Evolutionary conservation across 202 grass and related monocot species (phyloP), one percentile per base, ranked within the genome.

Genomic region (Eragrostis tef): DNA sequence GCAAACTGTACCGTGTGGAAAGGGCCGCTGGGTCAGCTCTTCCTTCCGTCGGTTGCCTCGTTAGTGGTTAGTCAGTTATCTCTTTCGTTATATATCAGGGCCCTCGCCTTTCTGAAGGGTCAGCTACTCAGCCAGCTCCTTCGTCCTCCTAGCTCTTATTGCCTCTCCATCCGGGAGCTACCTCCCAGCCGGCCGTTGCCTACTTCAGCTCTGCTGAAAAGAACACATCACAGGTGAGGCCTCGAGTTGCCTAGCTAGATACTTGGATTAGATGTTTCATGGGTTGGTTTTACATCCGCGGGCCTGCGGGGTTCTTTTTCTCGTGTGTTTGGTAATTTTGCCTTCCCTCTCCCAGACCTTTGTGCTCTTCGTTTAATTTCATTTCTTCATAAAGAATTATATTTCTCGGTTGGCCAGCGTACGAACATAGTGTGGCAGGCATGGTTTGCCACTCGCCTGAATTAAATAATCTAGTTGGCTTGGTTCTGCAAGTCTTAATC

Each of bases 71-170:
- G 34, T 39, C 34, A 39, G 34, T 39, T 39, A 29, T 14, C 75
- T 64, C 3, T 49, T 36, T 26, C 16, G 14, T 73, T 86, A 74
- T 86, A 86, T 86, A 86, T 80, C 59, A 59, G 6, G 60, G 39
- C 69, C 58, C 61, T 66, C 48, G 67, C 26, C 62, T 12, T 26
- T 27, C 21, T 27, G 34, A 44, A 48, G 75, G 67, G 48, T 73
- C 75, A 73, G n/a, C n/a, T n/a, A n/a, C n/a, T n/a, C n/a, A n/a
- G 34, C 76, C 64, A 43, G 13, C 53, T 12, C 49, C 19, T 52
- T 52, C 24, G 46, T 41, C 0, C 41, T 68, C 16, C 10, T 25
- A 22, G 10, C 3, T 24, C n/a, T 2, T 39, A 2, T 6, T 47
- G 11, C 67, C 41, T 52, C 64, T 46, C 49, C 70, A 6, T 15